Base-by-base conservation (phyloP, 345 rosid species). In the Eucalyptus regnans region DNA sequence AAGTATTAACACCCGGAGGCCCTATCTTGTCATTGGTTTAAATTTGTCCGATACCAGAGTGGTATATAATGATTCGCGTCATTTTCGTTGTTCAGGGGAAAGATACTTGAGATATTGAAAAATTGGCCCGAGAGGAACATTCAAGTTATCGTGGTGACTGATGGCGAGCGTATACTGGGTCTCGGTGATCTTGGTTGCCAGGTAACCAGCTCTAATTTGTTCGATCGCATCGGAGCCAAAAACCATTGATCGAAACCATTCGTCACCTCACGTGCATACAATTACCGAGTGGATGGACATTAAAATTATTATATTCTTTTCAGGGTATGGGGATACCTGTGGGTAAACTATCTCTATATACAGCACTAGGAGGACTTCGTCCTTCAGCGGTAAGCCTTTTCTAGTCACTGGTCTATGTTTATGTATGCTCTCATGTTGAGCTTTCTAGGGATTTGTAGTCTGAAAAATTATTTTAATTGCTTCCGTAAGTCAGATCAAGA, bases 141-240 rank as follows among this genome's bases (percentile, higher is more conserved):
- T 91, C 99, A 97, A 90, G 99, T 97, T 87, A 97, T 97, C 92
- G 99, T 97, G 84, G 99, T 97, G 29, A 97, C 99, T 11, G 99
- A 97, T 83, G 99, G 99, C 90, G 99, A 96, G 92, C 95, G 99
- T 20, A 97, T 97, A 84, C 89, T 97, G 66, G 99, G 99, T 68
- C 99, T 97, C 81, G 99, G 99, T 15, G 99, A 97, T 92, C 99
- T 97, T 92, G 99, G 99, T 88, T 97, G 99, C 92, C 99, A 97
- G 98, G 99, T 97, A 95, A 89, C 87, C 52, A 6, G 12, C 49
- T 18, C 56, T 23, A 54, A 31, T 86, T 88, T 46, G 15, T 64
- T 83, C 60, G 22, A n/a, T 68, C 44, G 18, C 81, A 33, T 33
- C 25, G 37, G 33, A 76, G 48, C 1, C 44, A 76, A 20, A 10